Evolutionary conservation across 495 filamentous ascomycete species (phyloP).

Genomic region (Jackrogersella minutella): DNA sequence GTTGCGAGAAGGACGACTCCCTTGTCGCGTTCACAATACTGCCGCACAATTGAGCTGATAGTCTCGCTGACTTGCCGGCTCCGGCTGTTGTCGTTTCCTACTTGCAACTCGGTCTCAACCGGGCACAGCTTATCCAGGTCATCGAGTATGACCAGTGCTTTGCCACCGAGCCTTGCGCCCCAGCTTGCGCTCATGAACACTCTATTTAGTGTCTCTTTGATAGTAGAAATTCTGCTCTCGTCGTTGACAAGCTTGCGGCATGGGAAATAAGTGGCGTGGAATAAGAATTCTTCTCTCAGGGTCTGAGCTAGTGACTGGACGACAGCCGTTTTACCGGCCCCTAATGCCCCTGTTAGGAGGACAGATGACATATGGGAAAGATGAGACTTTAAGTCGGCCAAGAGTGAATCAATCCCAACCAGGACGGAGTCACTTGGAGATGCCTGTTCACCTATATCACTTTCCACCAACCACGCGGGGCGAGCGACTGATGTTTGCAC

Average conservation of each 20-base stretch:
- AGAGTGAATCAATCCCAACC: conserved; percentile 83
- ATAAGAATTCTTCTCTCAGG: conserved; percentile 70
- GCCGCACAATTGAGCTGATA: conserved; percentile 79
- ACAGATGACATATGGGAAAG: conserved; percentile 87
- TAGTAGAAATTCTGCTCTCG: conserved; percentile 83
- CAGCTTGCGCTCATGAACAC: conserved; percentile 89
- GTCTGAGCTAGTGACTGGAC: conserved; percentile 67
- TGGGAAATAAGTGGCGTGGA: conserved; percentile 80
- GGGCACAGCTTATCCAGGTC: conserved; percentile 93
- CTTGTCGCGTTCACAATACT: conserved; percentile 76
- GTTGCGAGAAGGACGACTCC: conserved; percentile 90
- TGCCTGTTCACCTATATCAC: conserved; percentile 59
- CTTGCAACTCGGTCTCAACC: conserved; percentile 88
- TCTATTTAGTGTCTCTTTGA: conserved; percentile 85
- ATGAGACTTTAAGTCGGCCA: conserved; percentile 72
- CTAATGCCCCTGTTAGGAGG: conserved; percentile 84
- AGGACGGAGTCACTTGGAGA: conserved; percentile 65
- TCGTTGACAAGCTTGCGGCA: conserved; percentile 86
- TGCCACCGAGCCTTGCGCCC: conserved; percentile 85
- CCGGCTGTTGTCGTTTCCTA: conserved; percentile 88
- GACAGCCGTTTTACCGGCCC: conserved; percentile 86
- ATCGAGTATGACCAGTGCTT: conserved; percentile 84
- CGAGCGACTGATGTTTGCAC: conserved; percentile 73
- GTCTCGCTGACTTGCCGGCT: conserved; percentile 92
- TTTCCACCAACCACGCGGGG: conserved; percentile 60